These are phyloP conservation scores for Apiotrichum akiyoshidainum DNA, from an alignment of 1,284 basidiomycete genomes.

Conservation along the genomic window DNA sequence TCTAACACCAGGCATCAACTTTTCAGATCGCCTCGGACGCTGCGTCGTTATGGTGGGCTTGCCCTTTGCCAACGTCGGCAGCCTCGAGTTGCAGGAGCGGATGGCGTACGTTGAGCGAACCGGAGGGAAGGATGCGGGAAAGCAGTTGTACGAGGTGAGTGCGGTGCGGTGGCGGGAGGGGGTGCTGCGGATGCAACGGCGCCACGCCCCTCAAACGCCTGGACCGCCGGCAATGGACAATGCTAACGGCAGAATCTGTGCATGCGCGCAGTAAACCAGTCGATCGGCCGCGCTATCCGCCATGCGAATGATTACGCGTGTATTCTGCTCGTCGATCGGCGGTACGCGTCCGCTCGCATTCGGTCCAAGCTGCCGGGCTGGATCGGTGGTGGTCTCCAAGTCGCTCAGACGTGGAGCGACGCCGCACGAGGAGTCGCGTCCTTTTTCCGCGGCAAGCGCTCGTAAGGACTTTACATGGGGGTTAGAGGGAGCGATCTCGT, in stretches of 20 bases:
- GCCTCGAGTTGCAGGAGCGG: conserved; percentile 82
- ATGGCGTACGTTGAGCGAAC: conserved; percentile 71
- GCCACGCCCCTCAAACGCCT: too few relatives aligned
- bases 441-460: conserved; percentile 59
- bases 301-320: conserved; percentile 83
- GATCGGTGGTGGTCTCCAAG: conserved; percentile 67
- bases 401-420: conserved; percentile 67
- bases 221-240: too few relatives aligned
- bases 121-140: conserved; percentile 67
- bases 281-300: conserved; percentile 88
- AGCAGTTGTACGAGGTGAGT: conserved; percentile 69
- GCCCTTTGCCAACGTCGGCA: conserved; percentile 89
- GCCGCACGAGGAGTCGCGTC: conserved; percentile 65
- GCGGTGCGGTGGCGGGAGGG: neutral
- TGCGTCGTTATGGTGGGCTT: conserved; percentile 86
- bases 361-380: conserved; percentile 76
- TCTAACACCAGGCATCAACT: conserved; percentile 67
- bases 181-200: too few relatives aligned
- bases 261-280: conserved; percentile 96
- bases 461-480: too few relatives aligned
- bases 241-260: conserved; percentile 64
- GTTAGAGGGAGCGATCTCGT: too few relatives aligned
- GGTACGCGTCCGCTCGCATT: conserved; percentile 68
- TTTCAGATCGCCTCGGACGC: conserved; percentile 81
- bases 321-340: conserved; percentile 72